Evolutionary conservation across 768 basidiomycete genomes (phyloP).

Genomic region (Lentinula boryana): DNA sequence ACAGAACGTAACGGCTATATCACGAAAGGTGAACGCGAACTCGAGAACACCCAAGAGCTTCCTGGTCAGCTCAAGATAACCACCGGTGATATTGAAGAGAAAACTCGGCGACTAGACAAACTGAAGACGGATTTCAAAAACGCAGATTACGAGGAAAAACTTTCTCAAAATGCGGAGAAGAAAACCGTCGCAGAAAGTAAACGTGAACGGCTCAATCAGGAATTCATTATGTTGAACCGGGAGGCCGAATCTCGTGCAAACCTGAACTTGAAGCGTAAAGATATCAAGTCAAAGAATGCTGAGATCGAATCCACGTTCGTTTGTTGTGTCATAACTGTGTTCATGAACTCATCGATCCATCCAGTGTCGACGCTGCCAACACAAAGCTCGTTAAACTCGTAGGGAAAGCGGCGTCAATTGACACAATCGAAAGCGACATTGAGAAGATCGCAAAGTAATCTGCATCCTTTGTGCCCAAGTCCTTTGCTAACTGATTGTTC

Average conservation of each 20-base stretch:
- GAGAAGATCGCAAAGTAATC: slow-evolving; percentile 40
- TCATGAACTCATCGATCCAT: slow-evolving; percentile 4
- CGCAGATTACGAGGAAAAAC: slow-evolving; percentile 59
- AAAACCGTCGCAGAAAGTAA: slow-evolving; percentile 60
- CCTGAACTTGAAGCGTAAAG: slow-evolving; percentile 66
- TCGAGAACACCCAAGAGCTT: slow-evolving; percentile 53
- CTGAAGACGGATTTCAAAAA: slow-evolving; percentile 50
- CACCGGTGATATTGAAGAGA: slow-evolving; percentile 64
- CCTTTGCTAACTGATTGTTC: neutral
- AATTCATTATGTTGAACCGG: slow-evolving; percentile 62
- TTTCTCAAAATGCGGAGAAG: slow-evolving; percentile 48
- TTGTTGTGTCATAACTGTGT: neutral
- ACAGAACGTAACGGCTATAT: slow-evolving; percentile 47
- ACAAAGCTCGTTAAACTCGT: slow-evolving; percentile 60
- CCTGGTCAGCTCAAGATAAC: slow-evolving; percentile 48
- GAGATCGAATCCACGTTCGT: slow-evolving; percentile 52
- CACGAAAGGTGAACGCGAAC: slow-evolving; percentile 40
- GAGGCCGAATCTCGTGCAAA: slow-evolving; percentile 82
- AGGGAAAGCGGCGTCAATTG: slow-evolving; percentile 50
- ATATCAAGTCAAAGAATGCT: slow-evolving; percentile 54
- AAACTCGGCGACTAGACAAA: slow-evolving; percentile 53
- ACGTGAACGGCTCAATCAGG: slow-evolving; percentile 63
- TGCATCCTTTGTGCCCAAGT: neutral
- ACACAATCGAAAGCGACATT: slow-evolving; percentile 52
- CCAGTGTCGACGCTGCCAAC: slow-evolving; percentile 58